Conservation (phyloP, 805 yeast genomes). For the Yamadazyma takamatsuzukensis region DNA sequence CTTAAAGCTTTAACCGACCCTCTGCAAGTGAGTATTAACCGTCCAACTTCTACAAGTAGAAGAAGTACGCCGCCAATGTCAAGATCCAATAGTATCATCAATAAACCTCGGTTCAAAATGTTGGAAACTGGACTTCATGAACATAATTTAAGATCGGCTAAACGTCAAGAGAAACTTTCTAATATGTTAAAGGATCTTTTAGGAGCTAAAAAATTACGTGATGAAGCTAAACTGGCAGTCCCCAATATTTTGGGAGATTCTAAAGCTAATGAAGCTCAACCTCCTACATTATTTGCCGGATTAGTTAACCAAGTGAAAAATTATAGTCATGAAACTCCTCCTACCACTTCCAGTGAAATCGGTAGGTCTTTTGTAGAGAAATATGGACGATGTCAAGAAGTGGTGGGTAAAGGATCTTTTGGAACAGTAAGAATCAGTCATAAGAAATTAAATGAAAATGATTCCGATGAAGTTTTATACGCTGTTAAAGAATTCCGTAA, state of each 20-base stretch:
- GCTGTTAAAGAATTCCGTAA: slow-evolving; percentile 87
- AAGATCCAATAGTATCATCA: slow-evolving; percentile 8
- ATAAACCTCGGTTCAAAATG: slow-evolving; percentile 47
- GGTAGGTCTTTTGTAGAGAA: slow-evolving; percentile 70
- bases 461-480: slow-evolving; percentile 44
- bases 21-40: too few species aligned
- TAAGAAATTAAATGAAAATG: slow-evolving; percentile 40
- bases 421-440: slow-evolving; percentile 92
- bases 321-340: slow-evolving; percentile 6
- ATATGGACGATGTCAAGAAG: slow-evolving; percentile 93
- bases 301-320: slow-evolving; percentile 54
- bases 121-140: slow-evolving; percentile 73
- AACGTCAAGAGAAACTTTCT: slow-evolving; percentile 71
- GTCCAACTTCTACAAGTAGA: background rate
- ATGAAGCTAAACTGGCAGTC: slow-evolving; percentile 70
- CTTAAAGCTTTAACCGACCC: too few species aligned
- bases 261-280: slow-evolving; percentile 25
- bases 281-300: slow-evolving; percentile 71
- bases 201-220: slow-evolving; percentile 69
- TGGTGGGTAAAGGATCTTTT: slow-evolving; percentile 89
- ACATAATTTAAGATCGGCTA: slow-evolving; percentile 73
- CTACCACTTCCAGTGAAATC: slow-evolving; percentile 21
- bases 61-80: slow-evolving; percentile 18
- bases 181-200: slow-evolving; percentile 72
- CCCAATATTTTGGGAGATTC: slow-evolving; percentile 48